Evolutionary conservation across 805 yeast species (phyloP).

Genomic region (Candida nonsorbophila): DNA sequence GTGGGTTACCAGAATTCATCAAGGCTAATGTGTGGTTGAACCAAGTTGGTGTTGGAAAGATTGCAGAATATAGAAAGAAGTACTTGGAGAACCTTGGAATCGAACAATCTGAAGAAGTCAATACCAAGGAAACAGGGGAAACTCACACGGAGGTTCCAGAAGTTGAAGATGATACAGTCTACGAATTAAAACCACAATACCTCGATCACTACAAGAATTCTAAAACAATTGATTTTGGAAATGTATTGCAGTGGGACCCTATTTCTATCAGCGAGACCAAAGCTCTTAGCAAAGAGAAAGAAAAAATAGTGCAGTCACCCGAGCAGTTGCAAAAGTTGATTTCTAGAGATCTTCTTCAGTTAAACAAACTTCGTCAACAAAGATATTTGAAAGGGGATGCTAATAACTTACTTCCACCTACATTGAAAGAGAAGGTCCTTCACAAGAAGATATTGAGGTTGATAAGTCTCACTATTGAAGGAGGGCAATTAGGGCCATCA

Average conservation of each 20-base stretch:
- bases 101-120: slow-evolving; percentile 7
- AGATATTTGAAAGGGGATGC: slow-evolving; percentile 26
- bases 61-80: slow-evolving; percentile 19
- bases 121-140: slow-evolving; percentile 4
- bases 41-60: slow-evolving; percentile 30
- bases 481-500: slow-evolving; percentile 19
- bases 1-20: slow-evolving; percentile 25
- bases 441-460: slow-evolving; percentile 27
- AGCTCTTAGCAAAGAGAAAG: slow-evolving; percentile 19
- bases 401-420: slow-evolving; percentile 19
- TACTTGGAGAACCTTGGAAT: slow-evolving; percentile 9
- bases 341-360: slow-evolving; percentile 23
- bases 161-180: slow-evolving; percentile 1
- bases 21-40: slow-evolving; percentile 34
- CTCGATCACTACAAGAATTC: slow-evolving; percentile 7
- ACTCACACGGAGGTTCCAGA: slow-evolving; percentile 1
- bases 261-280: slow-evolving; percentile 18
- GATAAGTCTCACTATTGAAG: slow-evolving; percentile 25
- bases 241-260: slow-evolving; percentile 33
- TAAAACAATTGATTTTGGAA: slow-evolving; percentile 9
- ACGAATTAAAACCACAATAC: slow-evolving; percentile 1
- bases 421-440: slow-evolving; percentile 18
- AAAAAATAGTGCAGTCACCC: slow-evolving; percentile 19
- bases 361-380: slow-evolving; percentile 37
- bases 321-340: slow-evolving; percentile 28